These are phyloP conservation scores for Beauveria sp. DNA, from an alignment of 2,329 filamentous ascomycete genomes.

Conservation along the genomic window DNA sequence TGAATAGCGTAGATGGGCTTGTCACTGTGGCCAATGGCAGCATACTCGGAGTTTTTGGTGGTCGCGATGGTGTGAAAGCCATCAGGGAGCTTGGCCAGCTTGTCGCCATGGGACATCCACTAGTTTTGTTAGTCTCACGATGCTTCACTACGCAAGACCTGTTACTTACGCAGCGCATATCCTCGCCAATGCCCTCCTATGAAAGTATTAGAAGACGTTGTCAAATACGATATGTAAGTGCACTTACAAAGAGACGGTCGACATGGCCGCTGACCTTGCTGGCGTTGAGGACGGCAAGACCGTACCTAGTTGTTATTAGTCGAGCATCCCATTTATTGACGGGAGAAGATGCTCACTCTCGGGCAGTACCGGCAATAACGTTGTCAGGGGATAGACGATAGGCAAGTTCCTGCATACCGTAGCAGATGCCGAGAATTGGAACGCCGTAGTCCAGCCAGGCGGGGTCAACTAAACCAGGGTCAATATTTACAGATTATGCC, in stretches of 20 bases:
- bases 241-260: constrained; percentile 61
- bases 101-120: constrained; percentile 43
- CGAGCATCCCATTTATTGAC: too few species aligned
- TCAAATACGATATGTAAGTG: background rate
- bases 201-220: background rate
- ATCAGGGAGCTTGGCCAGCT: constrained; percentile 66
- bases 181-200: background rate
- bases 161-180: background rate
- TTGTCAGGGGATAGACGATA: constrained; percentile 56
- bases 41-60: constrained; percentile 69
- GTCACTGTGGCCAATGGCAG: constrained; percentile 65
- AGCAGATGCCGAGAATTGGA: constrained; percentile 37
- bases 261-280: constrained; percentile 53
- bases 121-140: background rate
- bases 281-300: constrained; percentile 59
- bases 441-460: constrained; percentile 70
- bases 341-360: background rate
- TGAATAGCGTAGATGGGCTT: constrained; percentile 67
- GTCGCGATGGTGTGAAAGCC: constrained; percentile 67
- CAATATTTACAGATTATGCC: constrained; percentile 29
- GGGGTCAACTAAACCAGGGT: constrained; percentile 54
- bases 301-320: constrained; percentile 43
- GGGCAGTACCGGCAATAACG: constrained; percentile 33
- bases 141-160: too few species aligned
- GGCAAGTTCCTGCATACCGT: constrained; percentile 54